Conservation (phyloP, 495 filamentous ascomycete species). For the Alectoria sarmentosa region DNA sequence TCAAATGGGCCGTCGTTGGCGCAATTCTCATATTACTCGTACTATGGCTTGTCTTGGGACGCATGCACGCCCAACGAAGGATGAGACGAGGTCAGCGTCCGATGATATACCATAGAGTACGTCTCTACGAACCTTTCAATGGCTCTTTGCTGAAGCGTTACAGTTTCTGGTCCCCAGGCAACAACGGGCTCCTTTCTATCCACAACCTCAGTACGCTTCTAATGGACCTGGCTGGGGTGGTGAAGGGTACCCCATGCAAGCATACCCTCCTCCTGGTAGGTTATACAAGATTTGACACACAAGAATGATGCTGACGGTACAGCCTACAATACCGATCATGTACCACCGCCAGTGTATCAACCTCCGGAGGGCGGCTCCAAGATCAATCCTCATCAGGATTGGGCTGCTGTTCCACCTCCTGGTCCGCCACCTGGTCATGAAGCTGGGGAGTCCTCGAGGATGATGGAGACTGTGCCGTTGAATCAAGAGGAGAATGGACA, state of each 20-base stretch:
- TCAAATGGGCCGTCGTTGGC: slow-evolving; percentile 63
- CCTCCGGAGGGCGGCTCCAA: slow-evolving; percentile 49
- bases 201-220: slow-evolving; percentile 38
- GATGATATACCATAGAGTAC: slow-evolving; percentile 61
- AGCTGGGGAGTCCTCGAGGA: slow-evolving; percentile 16
- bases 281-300: not conserved
- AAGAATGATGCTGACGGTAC: slow-evolving; percentile 5
- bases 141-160: slow-evolving; percentile 11
- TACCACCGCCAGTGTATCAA: slow-evolving; percentile 49
- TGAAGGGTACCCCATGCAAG: slow-evolving; percentile 48
- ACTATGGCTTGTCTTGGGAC: slow-evolving; percentile 51
- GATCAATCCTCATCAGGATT: slow-evolving; percentile 46
- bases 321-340: slow-evolving; percentile 37
- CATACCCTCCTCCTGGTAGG: slow-evolving; percentile 42
- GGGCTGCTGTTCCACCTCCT: slow-evolving; percentile 17
- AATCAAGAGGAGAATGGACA: slow-evolving; percentile 2
- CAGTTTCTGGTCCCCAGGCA: slow-evolving; percentile 58
- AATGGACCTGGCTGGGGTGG: slow-evolving; percentile 37
- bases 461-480: slow-evolving; percentile 13
- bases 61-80: slow-evolving; percentile 57
- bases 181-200: slow-evolving; percentile 44
- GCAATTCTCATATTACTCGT: slow-evolving; percentile 44
- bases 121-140: slow-evolving; percentile 16
- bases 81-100: slow-evolving; percentile 54
- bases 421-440: slow-evolving; percentile 19